These are phyloP conservation scores for Alternaria sp. DNA, from an alignment of 2,329 filamentous ascomycete genomes.

Conservation along the genomic window DNA sequence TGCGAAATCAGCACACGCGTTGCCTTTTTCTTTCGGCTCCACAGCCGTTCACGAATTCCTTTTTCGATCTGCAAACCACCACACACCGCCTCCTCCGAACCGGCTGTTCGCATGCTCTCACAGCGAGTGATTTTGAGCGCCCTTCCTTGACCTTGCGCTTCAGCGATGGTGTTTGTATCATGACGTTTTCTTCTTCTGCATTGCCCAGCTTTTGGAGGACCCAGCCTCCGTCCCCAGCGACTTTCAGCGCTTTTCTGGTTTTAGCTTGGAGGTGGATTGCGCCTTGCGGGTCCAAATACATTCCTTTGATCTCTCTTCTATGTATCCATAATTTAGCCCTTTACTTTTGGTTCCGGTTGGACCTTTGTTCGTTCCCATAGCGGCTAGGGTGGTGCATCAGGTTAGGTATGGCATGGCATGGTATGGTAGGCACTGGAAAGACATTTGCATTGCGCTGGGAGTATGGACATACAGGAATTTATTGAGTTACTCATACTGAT, in stretches of 20 bases:
- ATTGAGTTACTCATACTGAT: not conserved
- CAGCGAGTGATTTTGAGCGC: not conserved
- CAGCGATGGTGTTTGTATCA: conserved; percentile 12
- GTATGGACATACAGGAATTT: not conserved
- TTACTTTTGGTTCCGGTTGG: not conserved
- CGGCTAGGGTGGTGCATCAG: conserved; percentile 7
- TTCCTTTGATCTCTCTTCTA: conserved; percentile 13
- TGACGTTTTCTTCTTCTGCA: not conserved
- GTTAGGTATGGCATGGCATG: conserved; percentile 7
- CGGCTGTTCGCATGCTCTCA: conserved; percentile 4
- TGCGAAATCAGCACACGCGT: conserved; percentile 8
- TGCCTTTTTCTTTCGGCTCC: conserved; percentile 18
- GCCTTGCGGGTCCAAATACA: conserved; percentile 4
- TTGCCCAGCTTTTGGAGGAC: not conserved
- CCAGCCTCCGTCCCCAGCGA: conserved; percentile 6
- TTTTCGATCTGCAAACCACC: conserved; percentile 14
- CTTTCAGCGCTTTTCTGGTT: not conserved
- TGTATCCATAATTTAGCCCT: conserved; percentile 13
- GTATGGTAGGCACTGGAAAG: not conserved
- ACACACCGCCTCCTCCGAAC: not conserved
- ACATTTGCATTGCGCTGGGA: conserved; percentile 5
- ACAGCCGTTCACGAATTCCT: conserved; percentile 34
- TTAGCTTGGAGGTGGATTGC: conserved; percentile 7
- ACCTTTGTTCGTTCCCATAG: conserved; percentile 1
- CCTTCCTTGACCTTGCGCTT: not conserved